These are phyloP conservation scores for Saturnispora saitoi DNA, from an alignment of 805 yeast genomes.

Conservation along the genomic window DNA sequence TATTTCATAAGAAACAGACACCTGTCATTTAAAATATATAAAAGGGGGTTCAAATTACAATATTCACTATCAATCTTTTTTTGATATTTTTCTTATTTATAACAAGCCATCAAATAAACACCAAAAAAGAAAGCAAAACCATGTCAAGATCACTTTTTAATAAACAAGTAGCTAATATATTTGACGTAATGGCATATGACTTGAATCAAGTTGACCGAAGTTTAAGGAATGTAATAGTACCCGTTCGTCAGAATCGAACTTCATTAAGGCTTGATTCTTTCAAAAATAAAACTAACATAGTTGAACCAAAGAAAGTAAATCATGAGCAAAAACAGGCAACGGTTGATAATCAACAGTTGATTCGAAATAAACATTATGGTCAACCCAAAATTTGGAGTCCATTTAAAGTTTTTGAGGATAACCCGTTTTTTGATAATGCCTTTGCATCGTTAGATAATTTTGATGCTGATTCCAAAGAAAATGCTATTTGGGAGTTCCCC, in stretches of 20 bases:
- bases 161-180: conserved; percentile 37
- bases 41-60: no score
- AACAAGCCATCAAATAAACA: no score
- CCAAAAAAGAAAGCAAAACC: no score
- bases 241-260: background rate
- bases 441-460: conserved; percentile 32
- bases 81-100: no score
- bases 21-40: no score
- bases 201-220: conserved; percentile 32
- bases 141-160: conserved; percentile 9
- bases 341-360: background rate
- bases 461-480: background rate
- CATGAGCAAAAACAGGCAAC: background rate
- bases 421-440: conserved; percentile 14
- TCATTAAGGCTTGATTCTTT: background rate
- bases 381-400: conserved; percentile 12
- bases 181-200: conserved; percentile 35
- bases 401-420: conserved; percentile 14
- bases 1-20: no score
- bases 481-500: background rate
- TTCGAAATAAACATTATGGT: background rate
- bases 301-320: background rate
- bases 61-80: no score
- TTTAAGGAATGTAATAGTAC: conserved; percentile 13
- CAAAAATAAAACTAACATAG: background rate